Conservation (phyloP, 495 filamentous ascomycete genomes). For the Apiosordaria backusii region DNA sequence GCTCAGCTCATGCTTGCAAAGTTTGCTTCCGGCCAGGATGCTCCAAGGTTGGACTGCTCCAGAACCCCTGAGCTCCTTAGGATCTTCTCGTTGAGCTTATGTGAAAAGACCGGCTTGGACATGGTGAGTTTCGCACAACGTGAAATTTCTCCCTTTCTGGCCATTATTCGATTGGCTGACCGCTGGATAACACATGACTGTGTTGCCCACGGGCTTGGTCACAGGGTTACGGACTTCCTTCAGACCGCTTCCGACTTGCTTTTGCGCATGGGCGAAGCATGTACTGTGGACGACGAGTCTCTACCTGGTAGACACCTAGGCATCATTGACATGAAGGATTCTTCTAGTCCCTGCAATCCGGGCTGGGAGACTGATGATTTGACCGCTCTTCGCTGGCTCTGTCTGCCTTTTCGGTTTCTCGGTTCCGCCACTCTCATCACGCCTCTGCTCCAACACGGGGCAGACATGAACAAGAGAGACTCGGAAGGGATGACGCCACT, state of each 20-base stretch:
- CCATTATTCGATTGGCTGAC: constrained; percentile 13
- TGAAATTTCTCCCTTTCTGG: constrained; percentile 7
- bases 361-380: neutral
- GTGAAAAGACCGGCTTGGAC: neutral
- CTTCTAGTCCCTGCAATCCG: neutral
- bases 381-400: constrained; percentile 11
- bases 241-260: neutral
- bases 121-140: constrained; percentile 2
- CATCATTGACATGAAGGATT: constrained; percentile 13
- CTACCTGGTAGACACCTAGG: neutral
- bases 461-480: constrained; percentile 11
- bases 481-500: constrained; percentile 12
- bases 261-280: neutral
- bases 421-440: neutral
- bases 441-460: constrained; percentile 13
- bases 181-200: neutral
- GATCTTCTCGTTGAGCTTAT: neutral
- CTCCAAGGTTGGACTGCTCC: neutral
- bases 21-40: neutral
- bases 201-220: neutral
- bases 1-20: neutral
- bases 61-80: neutral
- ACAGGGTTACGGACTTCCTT: neutral
- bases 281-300: neutral
- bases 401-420: neutral